Evolutionary conservation across 805 yeast species (phyloP), one percentile per base, ranked within the genome.

Genomic region (Kodamaea fukazawae): DNA sequence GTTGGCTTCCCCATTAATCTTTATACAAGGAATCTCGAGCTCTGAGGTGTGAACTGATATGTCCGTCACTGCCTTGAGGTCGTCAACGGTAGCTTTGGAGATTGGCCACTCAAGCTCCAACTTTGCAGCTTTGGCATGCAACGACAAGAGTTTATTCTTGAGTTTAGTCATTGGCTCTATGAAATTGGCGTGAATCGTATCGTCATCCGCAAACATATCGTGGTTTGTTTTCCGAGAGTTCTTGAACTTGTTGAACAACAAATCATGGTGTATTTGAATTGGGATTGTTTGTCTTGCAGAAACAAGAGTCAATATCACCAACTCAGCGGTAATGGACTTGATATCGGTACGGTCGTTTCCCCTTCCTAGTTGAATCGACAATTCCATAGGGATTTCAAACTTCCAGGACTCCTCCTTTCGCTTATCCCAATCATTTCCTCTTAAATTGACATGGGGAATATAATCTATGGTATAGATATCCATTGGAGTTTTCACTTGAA

Each of bases 271-370:
- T 17, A 68, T 40, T 48, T 67, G 73, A 8, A 68, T 39, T 1
- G 74, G 72, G 9, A 68, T 62, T 2, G 68, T 62, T 16, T 49
- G 45, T 34, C 57, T 55, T 10, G 57, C 52, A 2, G 72, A 61
- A 31, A 57, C 49, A 11, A 60, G 43, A 13, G 71, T 60, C 23
- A 59, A 36, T 1, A 56, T 68, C 4, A 57, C 58, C 22, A 68
- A 51, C 29, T 65, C 70, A 2, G 60, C 57, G 2, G 29, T 27
- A 7, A 57, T 44, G 2, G 34, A n/a, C 28, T 51, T 57, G 34
- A 61, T 43, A 2, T 18, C 15, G 13, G 31, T 15, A 13, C 27
- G 35, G n/a, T 30, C 31, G 32, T 37, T 37, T 3, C 35, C 40
- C 9, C 13, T n/a, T 7, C 35, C 34, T 16, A 27, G 4, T 26